Conservation (phyloP, 2,329 filamentous ascomycete species). For the Thelonectria blattea region DNA sequence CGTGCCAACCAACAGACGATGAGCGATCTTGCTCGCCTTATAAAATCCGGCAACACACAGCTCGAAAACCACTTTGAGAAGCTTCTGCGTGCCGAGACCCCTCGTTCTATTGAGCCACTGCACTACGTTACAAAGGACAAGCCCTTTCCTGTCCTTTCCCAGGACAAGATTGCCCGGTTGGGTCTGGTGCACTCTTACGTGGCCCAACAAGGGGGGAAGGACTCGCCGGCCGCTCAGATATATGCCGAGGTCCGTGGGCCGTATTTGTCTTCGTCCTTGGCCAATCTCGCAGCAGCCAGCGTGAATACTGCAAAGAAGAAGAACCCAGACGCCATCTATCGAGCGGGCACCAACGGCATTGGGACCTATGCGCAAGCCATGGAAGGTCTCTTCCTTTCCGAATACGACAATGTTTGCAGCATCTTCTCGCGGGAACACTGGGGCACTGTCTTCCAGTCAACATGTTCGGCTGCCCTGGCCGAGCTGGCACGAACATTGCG, state of each 20-base stretch:
- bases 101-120: conserved; percentile 82
- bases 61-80: conserved; percentile 85
- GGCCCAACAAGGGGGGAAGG: conserved; percentile 58
- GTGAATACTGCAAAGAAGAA: conserved; percentile 83
- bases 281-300: conserved; percentile 87
- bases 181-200: conserved; percentile 81
- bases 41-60: conserved; percentile 80
- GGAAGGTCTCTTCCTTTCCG: conserved; percentile 84
- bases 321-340: conserved; percentile 82
- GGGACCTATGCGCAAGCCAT: conserved; percentile 86
- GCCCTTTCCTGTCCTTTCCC: conserved; percentile 80
- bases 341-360: conserved; percentile 88
- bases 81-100: conserved; percentile 76
- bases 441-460: conserved; percentile 77
- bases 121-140: conserved; percentile 91
- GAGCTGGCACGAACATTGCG: conserved; percentile 86
- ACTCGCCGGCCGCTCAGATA: conserved; percentile 77
- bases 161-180: conserved; percentile 77
- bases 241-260: conserved; percentile 87
- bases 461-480: conserved; percentile 77
- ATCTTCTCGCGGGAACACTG: conserved; percentile 89
- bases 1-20: conserved; percentile 91
- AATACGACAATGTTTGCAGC: conserved; percentile 88
- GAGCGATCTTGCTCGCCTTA: conserved; percentile 75
- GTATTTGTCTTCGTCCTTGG: conserved; percentile 81